Conservation (phyloP, 306 rosid genomes). For the Fagus crenata region DNA sequence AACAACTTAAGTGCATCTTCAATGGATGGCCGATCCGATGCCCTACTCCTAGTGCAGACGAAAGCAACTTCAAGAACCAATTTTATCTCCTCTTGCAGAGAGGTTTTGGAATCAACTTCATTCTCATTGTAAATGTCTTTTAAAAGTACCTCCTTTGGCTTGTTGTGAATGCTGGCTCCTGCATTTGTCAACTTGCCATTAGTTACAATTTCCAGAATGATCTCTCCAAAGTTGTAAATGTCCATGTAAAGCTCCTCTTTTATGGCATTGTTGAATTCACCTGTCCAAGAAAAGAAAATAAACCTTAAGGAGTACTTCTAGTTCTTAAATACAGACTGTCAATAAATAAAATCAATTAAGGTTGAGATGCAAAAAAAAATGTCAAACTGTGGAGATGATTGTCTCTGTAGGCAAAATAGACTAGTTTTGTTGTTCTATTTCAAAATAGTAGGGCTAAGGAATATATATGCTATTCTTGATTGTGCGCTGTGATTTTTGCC, state of each 20-base stretch:
- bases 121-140: constrained; percentile 64
- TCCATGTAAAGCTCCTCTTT: constrained; percentile 72
- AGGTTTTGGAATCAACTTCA: constrained; percentile 44
- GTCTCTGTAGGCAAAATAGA: constrained; percentile 2
- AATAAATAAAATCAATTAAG: constrained; percentile 6
- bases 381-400: not conserved
- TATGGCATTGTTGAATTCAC: constrained; percentile 47
- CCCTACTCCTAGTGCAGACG: constrained; percentile 66
- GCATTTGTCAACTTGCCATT: constrained; percentile 59
- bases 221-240: constrained; percentile 72
- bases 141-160: constrained; percentile 52
- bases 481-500: constrained; percentile 1
- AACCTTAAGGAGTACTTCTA: constrained; percentile 9
- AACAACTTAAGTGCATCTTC: constrained; percentile 65
- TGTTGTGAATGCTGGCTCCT: constrained; percentile 54
- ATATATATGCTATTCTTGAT: not conserved
- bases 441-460: not conserved
- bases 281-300: constrained; percentile 31
- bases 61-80: constrained; percentile 64
- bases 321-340: not conserved
- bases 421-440: not conserved
- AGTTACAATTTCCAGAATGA: constrained; percentile 60
- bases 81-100: constrained; percentile 56
- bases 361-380: not conserved
- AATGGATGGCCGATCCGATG: constrained; percentile 70